Conservation (phyloP, 169 alveolate genomes). For the Plasmodium inui region DNA sequence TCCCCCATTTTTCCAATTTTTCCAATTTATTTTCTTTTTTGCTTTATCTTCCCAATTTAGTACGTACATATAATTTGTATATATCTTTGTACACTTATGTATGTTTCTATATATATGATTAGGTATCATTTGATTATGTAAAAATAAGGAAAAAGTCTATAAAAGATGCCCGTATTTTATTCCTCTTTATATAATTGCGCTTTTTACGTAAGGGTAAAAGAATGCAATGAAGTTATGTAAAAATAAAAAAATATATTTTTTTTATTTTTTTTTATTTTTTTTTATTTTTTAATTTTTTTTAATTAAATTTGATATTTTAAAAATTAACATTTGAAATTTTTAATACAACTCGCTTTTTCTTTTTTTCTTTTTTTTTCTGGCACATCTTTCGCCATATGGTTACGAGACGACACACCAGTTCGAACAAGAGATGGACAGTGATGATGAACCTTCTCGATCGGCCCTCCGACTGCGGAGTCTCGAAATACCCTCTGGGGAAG, state of each 20-base stretch:
- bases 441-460: not conserved
- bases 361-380: not conserved
- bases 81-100: not conserved
- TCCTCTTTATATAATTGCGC: not conserved
- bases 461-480: not conserved
- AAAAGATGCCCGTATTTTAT: not conserved
- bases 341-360: not conserved
- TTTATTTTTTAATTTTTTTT: conserved; percentile 17
- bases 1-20: not conserved
- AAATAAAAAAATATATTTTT: not conserved
- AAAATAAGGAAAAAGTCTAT: not conserved
- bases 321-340: not conserved
- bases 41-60: not conserved
- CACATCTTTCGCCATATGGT: not conserved
- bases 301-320: not conserved
- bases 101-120: not conserved
- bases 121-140: not conserved
- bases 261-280: not conserved
- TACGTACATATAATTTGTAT: conserved; percentile 14
- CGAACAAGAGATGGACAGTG: not conserved
- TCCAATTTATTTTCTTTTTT: not conserved
- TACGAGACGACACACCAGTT: not conserved
- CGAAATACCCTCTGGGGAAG: not conserved
- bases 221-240: not conserved
- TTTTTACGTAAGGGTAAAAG: not conserved